phyloP scores from a whole-genome alignment of 768 basidiomycete species.

The Mycena indigotica region DNA sequence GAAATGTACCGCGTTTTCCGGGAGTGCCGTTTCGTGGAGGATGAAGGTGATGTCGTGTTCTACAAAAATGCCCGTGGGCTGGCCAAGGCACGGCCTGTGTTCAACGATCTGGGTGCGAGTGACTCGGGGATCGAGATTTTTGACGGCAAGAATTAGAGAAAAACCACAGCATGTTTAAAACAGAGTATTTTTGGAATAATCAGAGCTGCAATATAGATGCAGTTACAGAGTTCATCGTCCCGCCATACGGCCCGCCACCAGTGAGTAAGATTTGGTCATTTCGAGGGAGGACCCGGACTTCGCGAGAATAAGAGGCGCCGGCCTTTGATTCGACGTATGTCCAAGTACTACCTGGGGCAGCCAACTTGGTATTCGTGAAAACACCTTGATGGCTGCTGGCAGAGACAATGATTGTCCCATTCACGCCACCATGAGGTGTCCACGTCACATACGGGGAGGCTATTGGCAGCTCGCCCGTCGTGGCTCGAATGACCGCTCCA shows the following conservation, averaged over 20 bases:
- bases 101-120: constrained; percentile 54
- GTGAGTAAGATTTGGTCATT: constrained; percentile 18
- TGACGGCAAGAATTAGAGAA: neutral
- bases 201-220: constrained; percentile 15
- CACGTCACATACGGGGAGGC: constrained; percentile 22
- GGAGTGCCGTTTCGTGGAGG: constrained; percentile 91
- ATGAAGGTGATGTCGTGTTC: constrained; percentile 88
- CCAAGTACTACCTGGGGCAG: constrained; percentile 20
- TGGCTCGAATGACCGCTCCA: constrained; percentile 13
- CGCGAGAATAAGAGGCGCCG: constrained; percentile 18
- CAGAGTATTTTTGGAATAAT: too few species aligned
- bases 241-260: constrained; percentile 21
- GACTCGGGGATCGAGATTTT: constrained; percentile 53
- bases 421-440: constrained; percentile 22
- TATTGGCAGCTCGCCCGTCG: constrained; percentile 16
- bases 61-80: constrained; percentile 87
- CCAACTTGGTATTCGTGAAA: constrained; percentile 21
- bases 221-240: constrained; percentile 20
- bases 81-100: constrained; percentile 67
- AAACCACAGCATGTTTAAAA: too few species aligned
- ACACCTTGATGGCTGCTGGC: constrained; percentile 22
- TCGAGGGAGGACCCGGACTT: constrained; percentile 17
- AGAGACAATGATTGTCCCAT: constrained; percentile 22
- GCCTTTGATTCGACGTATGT: constrained; percentile 21
- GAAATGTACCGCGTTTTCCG: constrained; percentile 77